These are phyloP conservation scores for Chlorella ohadii DNA, from an alignment of 139 green algal species.

Conservation along the genomic window DNA sequence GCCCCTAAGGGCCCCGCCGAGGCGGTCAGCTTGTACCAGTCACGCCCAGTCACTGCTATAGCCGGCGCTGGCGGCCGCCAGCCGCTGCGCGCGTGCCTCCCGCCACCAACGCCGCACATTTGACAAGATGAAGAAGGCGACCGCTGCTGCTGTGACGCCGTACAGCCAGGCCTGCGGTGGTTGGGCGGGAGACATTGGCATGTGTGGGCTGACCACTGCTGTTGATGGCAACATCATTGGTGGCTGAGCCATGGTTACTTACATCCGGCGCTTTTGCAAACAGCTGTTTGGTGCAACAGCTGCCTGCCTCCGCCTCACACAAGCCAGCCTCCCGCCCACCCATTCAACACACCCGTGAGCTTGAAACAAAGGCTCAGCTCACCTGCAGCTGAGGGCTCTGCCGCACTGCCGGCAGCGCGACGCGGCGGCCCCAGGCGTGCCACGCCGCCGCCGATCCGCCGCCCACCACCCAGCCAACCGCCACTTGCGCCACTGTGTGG, in stretches of 20 bases:
- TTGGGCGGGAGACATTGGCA: background rate
- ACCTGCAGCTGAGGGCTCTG: conserved; percentile 5
- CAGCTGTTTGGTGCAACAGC: no score
- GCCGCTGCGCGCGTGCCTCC: background rate
- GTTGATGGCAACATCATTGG: background rate
- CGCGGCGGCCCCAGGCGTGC: conserved; percentile 26
- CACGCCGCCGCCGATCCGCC: conserved; percentile 34
- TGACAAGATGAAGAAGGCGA: conserved; percentile 30
- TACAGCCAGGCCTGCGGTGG: conserved; percentile 6
- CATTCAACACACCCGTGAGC: no score
- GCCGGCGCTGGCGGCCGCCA: background rate
- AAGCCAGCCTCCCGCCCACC: no score
- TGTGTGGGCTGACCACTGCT: background rate
- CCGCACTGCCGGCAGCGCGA: conserved; percentile 7
- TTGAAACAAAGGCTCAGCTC: no score
- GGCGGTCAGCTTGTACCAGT: no score
- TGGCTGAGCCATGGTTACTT: background rate
- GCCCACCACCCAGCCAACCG: conserved; percentile 66
- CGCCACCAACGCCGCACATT: conserved; percentile 35
- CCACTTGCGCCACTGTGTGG: conserved; percentile 75
- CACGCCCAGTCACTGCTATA: conserved; percentile 4
- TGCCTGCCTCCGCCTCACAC: no score
- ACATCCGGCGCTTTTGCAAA: no score
- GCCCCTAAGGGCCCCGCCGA: no score
- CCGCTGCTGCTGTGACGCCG: background rate